Conservation (phyloP, 1,284 basidiomycete genomes). For the Singerocomus inundabilis region DNA sequence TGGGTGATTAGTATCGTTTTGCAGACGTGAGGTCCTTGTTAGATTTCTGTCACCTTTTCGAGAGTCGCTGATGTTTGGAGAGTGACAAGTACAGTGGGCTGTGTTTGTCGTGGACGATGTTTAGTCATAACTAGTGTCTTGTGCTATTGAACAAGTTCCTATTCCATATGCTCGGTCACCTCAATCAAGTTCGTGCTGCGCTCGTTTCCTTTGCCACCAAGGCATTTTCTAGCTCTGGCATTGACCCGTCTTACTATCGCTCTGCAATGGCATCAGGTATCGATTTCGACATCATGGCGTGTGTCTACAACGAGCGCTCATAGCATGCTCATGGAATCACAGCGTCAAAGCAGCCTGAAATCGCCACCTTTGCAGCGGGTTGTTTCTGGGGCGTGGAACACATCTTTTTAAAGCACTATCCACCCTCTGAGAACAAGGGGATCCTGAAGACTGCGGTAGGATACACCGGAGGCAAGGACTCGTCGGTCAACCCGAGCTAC, state of each 20-base stretch:
- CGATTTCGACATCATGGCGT: not conserved
- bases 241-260: slow-evolving; percentile 31
- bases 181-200: slow-evolving; percentile 22
- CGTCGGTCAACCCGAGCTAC: slow-evolving; percentile 64
- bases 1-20: too few species aligned
- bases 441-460: slow-evolving; percentile 74
- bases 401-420: slow-evolving; percentile 81
- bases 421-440: slow-evolving; percentile 62
- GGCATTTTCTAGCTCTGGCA: slow-evolving; percentile 9
- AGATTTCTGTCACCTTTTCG: too few species aligned
- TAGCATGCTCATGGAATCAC: not conserved
- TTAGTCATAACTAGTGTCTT: too few species aligned
- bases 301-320: not conserved
- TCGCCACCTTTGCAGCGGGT: slow-evolving; percentile 78
- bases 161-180: slow-evolving; percentile 19
- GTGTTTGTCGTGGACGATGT: too few species aligned
- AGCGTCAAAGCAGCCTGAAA: slow-evolving; percentile 41
- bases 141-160: not conserved
- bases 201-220: slow-evolving; percentile 23
- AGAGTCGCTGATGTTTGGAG: too few species aligned
- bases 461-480: slow-evolving; percentile 74
- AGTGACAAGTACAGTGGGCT: too few species aligned
- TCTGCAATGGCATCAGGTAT: slow-evolving; percentile 30
- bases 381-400: slow-evolving; percentile 88
- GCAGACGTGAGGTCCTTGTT: too few species aligned